Evolutionary conservation across 202 grass and related monocot genomes (phyloP).

Genomic region (Panicum hallii): DNA sequence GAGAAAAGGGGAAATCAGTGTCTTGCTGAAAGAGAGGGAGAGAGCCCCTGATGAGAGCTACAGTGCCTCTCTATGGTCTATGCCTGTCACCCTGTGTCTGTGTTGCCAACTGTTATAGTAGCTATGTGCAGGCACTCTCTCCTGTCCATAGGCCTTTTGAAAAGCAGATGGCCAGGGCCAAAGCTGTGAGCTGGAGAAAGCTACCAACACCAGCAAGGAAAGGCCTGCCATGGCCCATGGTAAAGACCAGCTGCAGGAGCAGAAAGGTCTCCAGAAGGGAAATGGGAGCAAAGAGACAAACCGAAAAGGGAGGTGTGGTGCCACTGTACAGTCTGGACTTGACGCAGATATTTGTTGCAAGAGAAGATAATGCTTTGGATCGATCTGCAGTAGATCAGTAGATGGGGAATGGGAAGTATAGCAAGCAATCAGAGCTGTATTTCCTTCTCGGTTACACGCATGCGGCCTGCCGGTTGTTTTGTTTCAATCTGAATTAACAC

Average conservation of each 20-base stretch:
- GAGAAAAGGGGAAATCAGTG: constrained; percentile 36
- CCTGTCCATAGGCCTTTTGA: constrained; percentile 12
- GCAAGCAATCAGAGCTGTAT: not conserved
- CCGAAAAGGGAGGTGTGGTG: not conserved
- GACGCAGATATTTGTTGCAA: constrained; percentile 32
- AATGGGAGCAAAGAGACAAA: not conserved
- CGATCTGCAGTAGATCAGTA: not conserved
- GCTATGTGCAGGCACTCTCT: constrained; percentile 26
- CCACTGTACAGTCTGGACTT: constrained; percentile 15
- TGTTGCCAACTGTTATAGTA: not conserved
- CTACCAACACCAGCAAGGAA: constrained; percentile 14
- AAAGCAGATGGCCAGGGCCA: constrained; percentile 42
- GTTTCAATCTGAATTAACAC: too few relatives aligned
- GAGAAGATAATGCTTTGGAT: not conserved
- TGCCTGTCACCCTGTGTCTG: not conserved
- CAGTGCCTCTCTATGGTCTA: not conserved
- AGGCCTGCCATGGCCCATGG: constrained; percentile 3
- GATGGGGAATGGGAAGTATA: not conserved
- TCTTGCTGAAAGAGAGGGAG: not conserved
- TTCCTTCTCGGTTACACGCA: too few relatives aligned
- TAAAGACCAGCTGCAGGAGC: constrained; percentile 7
- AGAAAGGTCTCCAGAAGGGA: not conserved
- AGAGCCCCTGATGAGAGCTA: not conserved
- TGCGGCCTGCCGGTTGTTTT: too few relatives aligned
- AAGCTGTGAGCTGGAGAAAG: constrained; percentile 35